Percentiles rank a stretch among this genome's conserved stretches.
phyloP scores from a whole-genome alignment of 768 basidiomycete genomes.

The Tremella yokohamensis region DNA sequence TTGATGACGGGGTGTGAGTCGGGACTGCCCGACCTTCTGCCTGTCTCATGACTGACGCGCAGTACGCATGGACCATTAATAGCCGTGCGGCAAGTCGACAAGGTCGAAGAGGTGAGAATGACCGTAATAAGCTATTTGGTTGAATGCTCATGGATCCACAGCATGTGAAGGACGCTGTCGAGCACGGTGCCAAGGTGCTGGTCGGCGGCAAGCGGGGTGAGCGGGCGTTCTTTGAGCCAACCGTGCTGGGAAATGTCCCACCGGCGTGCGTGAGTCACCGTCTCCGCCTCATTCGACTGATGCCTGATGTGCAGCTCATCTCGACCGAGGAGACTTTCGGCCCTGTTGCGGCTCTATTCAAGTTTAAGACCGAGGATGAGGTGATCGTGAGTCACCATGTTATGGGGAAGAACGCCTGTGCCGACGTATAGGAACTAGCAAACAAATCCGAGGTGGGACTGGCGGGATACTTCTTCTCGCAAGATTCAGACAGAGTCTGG shows the following conservation, averaged over 20 bases:
- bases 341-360: conserved; percentile 60
- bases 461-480: conserved; percentile 88
- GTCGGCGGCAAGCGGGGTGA: conserved; percentile 73
- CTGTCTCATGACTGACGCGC: too few species aligned
- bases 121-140: too few species aligned
- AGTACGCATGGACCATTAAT: conserved; percentile 90
- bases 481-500: conserved; percentile 85
- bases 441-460: conserved; percentile 80
- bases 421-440: conserved; percentile 57
- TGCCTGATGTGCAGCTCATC: conserved; percentile 53
- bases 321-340: conserved; percentile 91
- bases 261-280: conserved; percentile 54
- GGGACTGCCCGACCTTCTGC: too few species aligned
- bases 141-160: conserved; percentile 32
- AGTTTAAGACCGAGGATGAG: conserved; percentile 92
- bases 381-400: conserved; percentile 57
- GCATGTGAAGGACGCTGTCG: conserved; percentile 84
- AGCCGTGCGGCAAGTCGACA: conserved; percentile 76
- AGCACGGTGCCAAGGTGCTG: conserved; percentile 79
- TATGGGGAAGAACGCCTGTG: not conserved
- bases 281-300: conserved; percentile 14
- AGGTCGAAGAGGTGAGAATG: conserved; percentile 58
- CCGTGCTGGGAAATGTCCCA: conserved; percentile 82
- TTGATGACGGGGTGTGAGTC: conserved; percentile 65
- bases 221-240: conserved; percentile 58